phyloP scores from a whole-genome alignment of 768 basidiomycete genomes.

The Phylloporus sp. region DNA sequence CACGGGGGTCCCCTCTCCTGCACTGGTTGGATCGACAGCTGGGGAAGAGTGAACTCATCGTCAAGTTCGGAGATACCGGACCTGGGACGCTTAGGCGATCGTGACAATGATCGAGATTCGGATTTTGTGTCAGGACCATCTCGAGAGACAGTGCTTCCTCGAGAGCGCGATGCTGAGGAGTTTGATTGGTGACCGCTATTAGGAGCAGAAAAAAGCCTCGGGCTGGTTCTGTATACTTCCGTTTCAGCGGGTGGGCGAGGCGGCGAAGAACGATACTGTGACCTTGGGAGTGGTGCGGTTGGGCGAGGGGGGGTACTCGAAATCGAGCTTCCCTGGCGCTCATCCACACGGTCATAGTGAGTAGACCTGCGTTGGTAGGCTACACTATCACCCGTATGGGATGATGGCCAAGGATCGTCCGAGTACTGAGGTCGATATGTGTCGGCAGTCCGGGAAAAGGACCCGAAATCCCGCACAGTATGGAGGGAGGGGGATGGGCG shows the following conservation, averaged over 20 bases:
- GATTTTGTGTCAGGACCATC: conserved; percentile 31
- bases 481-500: conserved; percentile 37
- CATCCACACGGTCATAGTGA: conserved; percentile 25
- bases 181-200: conserved; percentile 16
- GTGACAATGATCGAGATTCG: conserved; percentile 46
- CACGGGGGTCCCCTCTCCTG: conserved; percentile 33
- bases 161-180: conserved; percentile 21
- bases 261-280: conserved; percentile 22
- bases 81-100: conserved; percentile 40
- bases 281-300: conserved; percentile 12
- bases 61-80: conserved; percentile 26
- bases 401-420: conserved; percentile 30
- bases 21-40: conserved; percentile 24
- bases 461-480: conserved; percentile 36
- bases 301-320: conserved; percentile 31
- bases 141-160: conserved; percentile 26
- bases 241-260: conserved; percentile 12
- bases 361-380: conserved; percentile 18
- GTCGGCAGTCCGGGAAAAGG: conserved; percentile 37
- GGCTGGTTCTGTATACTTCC: conserved; percentile 2
- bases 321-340: conserved; percentile 28
- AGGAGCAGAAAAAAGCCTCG: conserved; percentile 1
- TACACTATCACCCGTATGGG: conserved; percentile 31
- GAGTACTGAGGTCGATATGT: conserved; percentile 49
- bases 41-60: conserved; percentile 16